Evolutionary conservation across 345 rosid species (phyloP).

Genomic region (Microcos paniculata): DNA sequence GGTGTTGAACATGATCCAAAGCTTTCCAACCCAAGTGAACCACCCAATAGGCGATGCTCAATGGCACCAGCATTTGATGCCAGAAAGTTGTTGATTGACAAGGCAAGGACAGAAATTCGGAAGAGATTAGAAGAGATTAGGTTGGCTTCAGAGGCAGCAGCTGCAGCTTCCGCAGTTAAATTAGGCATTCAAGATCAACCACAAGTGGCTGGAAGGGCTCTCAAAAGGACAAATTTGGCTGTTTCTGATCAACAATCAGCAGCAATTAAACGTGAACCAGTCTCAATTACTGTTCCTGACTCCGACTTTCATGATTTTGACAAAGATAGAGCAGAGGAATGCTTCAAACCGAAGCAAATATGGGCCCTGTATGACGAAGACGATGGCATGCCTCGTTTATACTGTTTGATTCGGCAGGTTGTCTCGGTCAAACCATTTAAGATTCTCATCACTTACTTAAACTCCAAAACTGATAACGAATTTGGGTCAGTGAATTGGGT

Average conservation of each 20-base stretch:
- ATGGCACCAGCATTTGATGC: conserved; percentile 72
- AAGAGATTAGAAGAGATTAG: conserved; percentile 63
- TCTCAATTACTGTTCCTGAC: conserved; percentile 80
- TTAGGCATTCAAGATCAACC: conserved; percentile 23
- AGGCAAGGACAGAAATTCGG: conserved; percentile 65
- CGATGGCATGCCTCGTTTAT: conserved; percentile 97
- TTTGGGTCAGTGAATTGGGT: conserved; percentile 89
- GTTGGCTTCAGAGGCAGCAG: conserved; percentile 48
- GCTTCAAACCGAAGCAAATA: conserved; percentile 89
- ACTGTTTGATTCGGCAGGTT: conserved; percentile 80
- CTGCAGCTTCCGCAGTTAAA: conserved; percentile 31
- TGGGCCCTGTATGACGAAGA: conserved; percentile 98
- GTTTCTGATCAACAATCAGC: conserved; percentile 32
- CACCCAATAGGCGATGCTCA: conserved; percentile 47
- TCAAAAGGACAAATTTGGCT: conserved; percentile 21
- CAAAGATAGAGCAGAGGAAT: conserved; percentile 83
- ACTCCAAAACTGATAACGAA: conserved; percentile 88
- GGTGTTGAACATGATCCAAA: conserved; percentile 43
- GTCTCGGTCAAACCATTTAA: conserved; percentile 81
- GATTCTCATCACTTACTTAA: conserved; percentile 80
- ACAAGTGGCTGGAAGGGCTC: conserved; percentile 31
- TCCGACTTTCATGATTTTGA: conserved; percentile 97
- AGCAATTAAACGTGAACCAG: conserved; percentile 44
- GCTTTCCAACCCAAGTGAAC: conserved; percentile 42
- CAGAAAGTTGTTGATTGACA: conserved; percentile 74